phyloP scores from a whole-genome alignment of 441 rosid species.

The Adansonia rubrostipa region DNA sequence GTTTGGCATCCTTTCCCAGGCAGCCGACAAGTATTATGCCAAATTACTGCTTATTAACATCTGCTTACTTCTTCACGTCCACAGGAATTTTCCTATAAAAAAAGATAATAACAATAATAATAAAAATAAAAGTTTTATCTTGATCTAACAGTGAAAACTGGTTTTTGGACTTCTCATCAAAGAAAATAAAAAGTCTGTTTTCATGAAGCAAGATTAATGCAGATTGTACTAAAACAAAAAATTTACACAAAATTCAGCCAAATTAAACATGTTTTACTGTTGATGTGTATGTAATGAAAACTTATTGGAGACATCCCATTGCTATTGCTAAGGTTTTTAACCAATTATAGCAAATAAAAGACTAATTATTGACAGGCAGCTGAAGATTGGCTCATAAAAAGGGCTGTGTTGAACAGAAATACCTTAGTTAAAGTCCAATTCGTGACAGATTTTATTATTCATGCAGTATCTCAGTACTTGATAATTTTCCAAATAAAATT shows the following conservation, averaged over 20 bases:
- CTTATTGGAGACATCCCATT: neutral
- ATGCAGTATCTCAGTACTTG: constrained; percentile 12
- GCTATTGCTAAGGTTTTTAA: constrained; percentile 14
- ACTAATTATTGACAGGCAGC: constrained; percentile 25
- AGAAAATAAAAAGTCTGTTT: neutral
- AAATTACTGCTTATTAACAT: constrained; percentile 34
- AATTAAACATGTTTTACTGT: neutral
- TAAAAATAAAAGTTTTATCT: neutral
- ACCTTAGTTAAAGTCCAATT: neutral
- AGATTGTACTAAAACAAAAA: neutral
- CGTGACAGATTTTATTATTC: constrained; percentile 23
- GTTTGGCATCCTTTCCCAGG: constrained; percentile 93
- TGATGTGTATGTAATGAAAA: neutral
- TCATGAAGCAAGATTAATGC: neutral
- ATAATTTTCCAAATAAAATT: neutral
- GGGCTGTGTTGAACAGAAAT: constrained; percentile 11
- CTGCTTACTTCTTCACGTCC: constrained; percentile 40
- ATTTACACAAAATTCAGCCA: neutral
- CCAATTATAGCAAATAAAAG: constrained; percentile 16
- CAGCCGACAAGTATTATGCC: constrained; percentile 48
- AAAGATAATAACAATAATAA: neutral
- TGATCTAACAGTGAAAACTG: constrained; percentile 14
- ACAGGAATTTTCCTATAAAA: constrained; percentile 17
- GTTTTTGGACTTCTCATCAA: neutral
- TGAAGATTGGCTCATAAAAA: constrained; percentile 18